Base-by-base conservation (phyloP, 345 rosid genomes). In the Dimocarpus longan region DNA sequence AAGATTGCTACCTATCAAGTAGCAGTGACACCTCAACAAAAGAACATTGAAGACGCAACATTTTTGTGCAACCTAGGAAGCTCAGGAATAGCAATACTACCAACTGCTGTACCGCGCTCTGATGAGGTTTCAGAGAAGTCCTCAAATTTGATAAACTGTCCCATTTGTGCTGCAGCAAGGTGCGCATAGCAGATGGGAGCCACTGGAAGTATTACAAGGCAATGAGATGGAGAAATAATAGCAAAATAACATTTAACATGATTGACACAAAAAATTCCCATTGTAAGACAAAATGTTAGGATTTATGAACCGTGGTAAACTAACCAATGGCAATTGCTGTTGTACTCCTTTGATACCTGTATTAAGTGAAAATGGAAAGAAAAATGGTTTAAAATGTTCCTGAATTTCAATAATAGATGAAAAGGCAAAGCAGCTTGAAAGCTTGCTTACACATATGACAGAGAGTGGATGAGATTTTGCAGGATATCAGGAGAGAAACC, bases 151-250 rank as follows among this genome's bases (percentile, higher is more conserved):
- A 86, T 50, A 85, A 92, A 94, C 75, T 96, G 97, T 10, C 86
- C 88, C 85, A 93, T 77, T 68, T 96, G 99, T 21, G 78, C 78
- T 42, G 97, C 97, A 22, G 97, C 98, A 4, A 89, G 97, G 82
- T 96, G 99, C 32, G 99, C 98, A 8, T 94, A 94, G 43, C 91
- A 88, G 69, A 96, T 85, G 0, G 99, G 98, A 78, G 99, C 98
- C 84, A 93, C 99, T 93, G 93, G 68, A 78, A 60, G 28, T 11
- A 68, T 56, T 65, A 22, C 54, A 52, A 40, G 68, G 1, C 3
- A 46, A 1, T 28, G 44, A 28, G 59, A 64, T 10, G 3, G 10
- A 11, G 60, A 62, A 67, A 74, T 52, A 37, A 5, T 60, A 66
- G 13, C 7, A 56, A 72, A 57, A 18, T 9, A 52, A n/a, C 12